phyloP scores from a whole-genome alignment of 441 rosid genomes.

The Lepidium campestre region DNA sequence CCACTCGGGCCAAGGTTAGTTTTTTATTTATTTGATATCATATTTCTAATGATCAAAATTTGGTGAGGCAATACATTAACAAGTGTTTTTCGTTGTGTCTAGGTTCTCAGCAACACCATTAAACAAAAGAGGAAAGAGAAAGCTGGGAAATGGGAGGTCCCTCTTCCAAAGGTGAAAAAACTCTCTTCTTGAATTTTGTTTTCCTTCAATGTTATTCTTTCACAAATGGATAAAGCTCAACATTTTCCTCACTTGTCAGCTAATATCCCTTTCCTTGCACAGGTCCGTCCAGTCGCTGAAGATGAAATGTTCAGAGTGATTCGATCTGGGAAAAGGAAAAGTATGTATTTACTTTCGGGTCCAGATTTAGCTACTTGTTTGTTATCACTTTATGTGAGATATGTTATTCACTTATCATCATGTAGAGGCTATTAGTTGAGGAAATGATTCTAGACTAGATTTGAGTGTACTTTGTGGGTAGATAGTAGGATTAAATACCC shows the following conservation, averaged over 20 bases:
- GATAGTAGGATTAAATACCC: neutral
- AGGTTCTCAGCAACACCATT: conserved; percentile 86
- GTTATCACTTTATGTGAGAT: neutral
- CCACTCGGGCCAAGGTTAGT: conserved; percentile 74
- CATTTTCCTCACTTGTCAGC: neutral
- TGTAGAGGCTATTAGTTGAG: neutral
- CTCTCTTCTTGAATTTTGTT: neutral
- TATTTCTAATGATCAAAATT: neutral
- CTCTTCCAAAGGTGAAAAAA: conserved; percentile 68
- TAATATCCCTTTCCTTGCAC: conserved; percentile 3
- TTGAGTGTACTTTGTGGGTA: neutral
- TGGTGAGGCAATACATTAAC: neutral
- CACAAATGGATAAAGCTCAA: neutral
- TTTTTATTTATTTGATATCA: neutral
- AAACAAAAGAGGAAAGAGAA: conserved; percentile 96
- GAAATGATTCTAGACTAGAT: neutral
- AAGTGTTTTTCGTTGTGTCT: neutral
- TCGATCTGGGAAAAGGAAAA: conserved; percentile 75
- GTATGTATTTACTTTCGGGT: conserved; percentile 36
- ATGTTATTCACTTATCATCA: neutral
- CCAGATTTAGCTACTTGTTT: neutral
- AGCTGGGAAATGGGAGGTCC: conserved; percentile 99
- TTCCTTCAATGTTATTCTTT: neutral
- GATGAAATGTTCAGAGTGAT: conserved; percentile 94
- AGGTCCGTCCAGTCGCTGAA: conserved; percentile 96